Evolutionary conservation across 768 basidiomycete genomes (phyloP).

Genomic region (Daedaleopsis sinensis): DNA sequence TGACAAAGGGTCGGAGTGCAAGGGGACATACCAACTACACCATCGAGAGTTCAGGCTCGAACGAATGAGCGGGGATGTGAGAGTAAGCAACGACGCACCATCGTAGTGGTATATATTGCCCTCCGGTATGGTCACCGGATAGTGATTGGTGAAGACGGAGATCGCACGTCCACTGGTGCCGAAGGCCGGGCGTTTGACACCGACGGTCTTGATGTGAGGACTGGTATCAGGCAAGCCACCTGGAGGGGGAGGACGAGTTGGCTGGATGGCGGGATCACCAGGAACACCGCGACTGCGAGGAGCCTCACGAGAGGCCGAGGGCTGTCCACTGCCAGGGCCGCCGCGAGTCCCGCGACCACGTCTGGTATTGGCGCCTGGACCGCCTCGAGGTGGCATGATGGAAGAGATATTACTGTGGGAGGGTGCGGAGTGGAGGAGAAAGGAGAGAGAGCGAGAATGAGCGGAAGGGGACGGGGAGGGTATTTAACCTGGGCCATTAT

Average conservation of each 20-base stretch:
- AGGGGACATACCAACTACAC: constrained; percentile 21
- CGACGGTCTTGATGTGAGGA: constrained; percentile 53
- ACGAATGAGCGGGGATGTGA: neutral
- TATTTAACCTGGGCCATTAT: constrained; percentile 6
- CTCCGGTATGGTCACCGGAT: constrained; percentile 61
- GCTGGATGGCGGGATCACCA: constrained; percentile 9
- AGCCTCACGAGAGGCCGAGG: neutral
- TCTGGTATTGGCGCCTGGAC: constrained; percentile 16
- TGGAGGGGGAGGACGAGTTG: constrained; percentile 27
- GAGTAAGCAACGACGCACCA: constrained; percentile 45
- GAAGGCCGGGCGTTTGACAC: constrained; percentile 69
- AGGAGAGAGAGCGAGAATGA: neutral
- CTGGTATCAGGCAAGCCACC: constrained; percentile 35
- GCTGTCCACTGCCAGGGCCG: constrained; percentile 3
- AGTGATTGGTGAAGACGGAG: constrained; percentile 60
- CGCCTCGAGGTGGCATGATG: constrained; percentile 29
- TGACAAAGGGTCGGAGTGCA: constrained; percentile 25
- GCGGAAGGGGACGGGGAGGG: neutral
- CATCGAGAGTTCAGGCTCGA: neutral
- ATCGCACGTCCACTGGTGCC: constrained; percentile 56
- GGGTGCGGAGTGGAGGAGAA: neutral
- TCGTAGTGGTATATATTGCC: constrained; percentile 77
- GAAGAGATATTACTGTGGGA: neutral
- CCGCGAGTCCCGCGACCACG: constrained; percentile 10
- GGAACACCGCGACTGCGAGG: constrained; percentile 1